Evolutionary conservation across 768 basidiomycete genomes (phyloP).

Genomic region (Tephrocybe rancida): DNA sequence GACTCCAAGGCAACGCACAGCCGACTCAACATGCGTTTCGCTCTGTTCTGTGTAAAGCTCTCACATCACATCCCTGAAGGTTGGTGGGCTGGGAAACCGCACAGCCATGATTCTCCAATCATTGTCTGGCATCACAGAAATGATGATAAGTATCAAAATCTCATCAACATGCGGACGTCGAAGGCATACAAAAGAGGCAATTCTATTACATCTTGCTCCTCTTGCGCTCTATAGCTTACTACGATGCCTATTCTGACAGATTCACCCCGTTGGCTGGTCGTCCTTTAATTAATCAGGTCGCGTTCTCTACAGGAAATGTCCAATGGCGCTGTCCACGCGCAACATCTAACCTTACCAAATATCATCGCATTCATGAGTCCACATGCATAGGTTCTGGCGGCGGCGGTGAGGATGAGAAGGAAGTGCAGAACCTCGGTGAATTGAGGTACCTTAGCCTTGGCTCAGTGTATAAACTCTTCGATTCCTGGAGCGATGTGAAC

Average conservation of each 20-base stretch:
- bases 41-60: constrained; percentile 1
- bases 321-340: neutral
- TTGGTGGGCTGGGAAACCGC: constrained; percentile 24
- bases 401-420: neutral
- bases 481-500: too few relatives aligned
- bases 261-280: neutral
- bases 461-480: too few relatives aligned
- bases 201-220: constrained; percentile 3
- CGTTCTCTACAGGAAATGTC: constrained; percentile 2
- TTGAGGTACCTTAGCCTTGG: too few relatives aligned
- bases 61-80: constrained; percentile 13
- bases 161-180: constrained; percentile 13
- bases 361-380: neutral
- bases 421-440: neutral
- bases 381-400: neutral
- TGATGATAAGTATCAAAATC: neutral
- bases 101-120: constrained; percentile 13
- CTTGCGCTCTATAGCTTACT: neutral
- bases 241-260: constrained; percentile 10
- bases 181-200: constrained; percentile 10
- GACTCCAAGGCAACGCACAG: constrained; percentile 18
- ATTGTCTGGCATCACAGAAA: constrained; percentile 7
- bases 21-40: constrained; percentile 6
- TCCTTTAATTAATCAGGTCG: constrained; percentile 18
- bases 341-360: neutral